phyloP scores from a whole-genome alignment of 495 filamentous ascomycete genomes.

The Niebla homalea region DNA sequence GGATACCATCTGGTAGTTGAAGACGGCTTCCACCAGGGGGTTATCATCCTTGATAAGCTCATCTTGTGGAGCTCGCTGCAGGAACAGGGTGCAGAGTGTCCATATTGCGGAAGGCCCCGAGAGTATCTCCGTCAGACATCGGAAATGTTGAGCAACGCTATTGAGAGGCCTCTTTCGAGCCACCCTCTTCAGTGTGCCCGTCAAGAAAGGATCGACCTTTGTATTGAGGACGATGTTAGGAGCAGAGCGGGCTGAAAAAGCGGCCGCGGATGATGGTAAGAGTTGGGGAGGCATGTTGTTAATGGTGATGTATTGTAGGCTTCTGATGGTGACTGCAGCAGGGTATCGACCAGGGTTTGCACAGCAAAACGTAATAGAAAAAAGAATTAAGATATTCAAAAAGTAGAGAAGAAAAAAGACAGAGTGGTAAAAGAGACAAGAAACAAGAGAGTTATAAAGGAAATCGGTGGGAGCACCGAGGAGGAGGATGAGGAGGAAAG shows the following conservation, averaged over 20 bases:
- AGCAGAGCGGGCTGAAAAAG: conserved; percentile 89
- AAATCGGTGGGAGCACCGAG: conserved; percentile 20
- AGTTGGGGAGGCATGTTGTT: conserved; percentile 79
- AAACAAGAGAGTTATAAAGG: conserved; percentile 14
- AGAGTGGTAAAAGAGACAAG: conserved; percentile 25
- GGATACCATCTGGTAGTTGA: conserved; percentile 90
- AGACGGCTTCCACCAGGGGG: conserved; percentile 77
- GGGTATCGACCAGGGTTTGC: conserved; percentile 18
- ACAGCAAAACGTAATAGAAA: conserved; percentile 33
- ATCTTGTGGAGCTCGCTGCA: conserved; percentile 79
- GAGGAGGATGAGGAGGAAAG: conserved; percentile 10
- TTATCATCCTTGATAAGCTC: conserved; percentile 78
- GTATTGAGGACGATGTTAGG: conserved; percentile 88
- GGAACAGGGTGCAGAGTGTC: conserved; percentile 87
- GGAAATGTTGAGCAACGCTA: conserved; percentile 89
- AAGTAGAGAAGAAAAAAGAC: conserved; percentile 10
- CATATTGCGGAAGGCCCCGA: conserved; percentile 88
- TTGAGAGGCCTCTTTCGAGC: conserved; percentile 97
- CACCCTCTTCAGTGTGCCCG: conserved; percentile 89
- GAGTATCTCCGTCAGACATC: conserved; percentile 92
- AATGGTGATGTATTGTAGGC: conserved; percentile 17
- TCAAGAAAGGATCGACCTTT: conserved; percentile 97
- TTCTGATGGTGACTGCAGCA: conserved; percentile 11
- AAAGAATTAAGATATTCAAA: conserved; percentile 22
- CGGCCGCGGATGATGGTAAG: conserved; percentile 86